Conservation (phyloP, 2,329 filamentous ascomycete species). For the Stagonosporopsis tanaceti region DNA sequence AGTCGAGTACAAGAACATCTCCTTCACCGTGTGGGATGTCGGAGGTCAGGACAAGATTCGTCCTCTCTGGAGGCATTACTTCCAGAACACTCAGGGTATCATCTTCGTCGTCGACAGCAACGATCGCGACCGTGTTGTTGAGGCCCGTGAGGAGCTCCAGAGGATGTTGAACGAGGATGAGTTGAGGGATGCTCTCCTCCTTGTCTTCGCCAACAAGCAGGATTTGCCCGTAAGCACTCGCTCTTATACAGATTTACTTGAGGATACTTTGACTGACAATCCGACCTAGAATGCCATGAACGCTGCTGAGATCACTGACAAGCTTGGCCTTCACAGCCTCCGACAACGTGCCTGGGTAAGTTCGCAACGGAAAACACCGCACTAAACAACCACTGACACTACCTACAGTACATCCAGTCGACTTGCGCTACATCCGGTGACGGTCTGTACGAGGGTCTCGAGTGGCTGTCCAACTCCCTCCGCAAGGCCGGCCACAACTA, state of each 20-base stretch:
- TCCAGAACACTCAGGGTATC: constrained; percentile 91
- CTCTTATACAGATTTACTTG: not conserved
- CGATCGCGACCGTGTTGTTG: constrained; percentile 88
- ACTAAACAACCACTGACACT: constrained; percentile 28
- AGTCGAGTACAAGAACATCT: constrained; percentile 98
- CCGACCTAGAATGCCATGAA: constrained; percentile 93
- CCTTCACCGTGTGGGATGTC: constrained; percentile 99
- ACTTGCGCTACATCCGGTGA: constrained; percentile 99
- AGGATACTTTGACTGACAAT: constrained; percentile 13
- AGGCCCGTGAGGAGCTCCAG: constrained; percentile 91
- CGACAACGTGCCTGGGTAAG: constrained; percentile 98
- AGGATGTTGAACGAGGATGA: constrained; percentile 98
- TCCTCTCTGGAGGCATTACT: constrained; percentile 97
- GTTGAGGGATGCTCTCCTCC: constrained; percentile 91
- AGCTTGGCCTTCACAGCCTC: constrained; percentile 98
- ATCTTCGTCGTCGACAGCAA: constrained; percentile 99
- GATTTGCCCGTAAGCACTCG: constrained; percentile 76
- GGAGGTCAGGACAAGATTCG: constrained; percentile 99
- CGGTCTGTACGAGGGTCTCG: constrained; percentile 98
- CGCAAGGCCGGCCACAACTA: constrained; percentile 62
- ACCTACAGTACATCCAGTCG: constrained; percentile 89
- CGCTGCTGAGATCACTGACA: constrained; percentile 99
- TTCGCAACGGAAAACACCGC: constrained; percentile 30
- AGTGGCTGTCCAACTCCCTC: constrained; percentile 64
- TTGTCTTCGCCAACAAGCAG: constrained; percentile 99